Conservation (phyloP, 495 filamentous ascomycete species). For the Bacidia gigantensis region DNA sequence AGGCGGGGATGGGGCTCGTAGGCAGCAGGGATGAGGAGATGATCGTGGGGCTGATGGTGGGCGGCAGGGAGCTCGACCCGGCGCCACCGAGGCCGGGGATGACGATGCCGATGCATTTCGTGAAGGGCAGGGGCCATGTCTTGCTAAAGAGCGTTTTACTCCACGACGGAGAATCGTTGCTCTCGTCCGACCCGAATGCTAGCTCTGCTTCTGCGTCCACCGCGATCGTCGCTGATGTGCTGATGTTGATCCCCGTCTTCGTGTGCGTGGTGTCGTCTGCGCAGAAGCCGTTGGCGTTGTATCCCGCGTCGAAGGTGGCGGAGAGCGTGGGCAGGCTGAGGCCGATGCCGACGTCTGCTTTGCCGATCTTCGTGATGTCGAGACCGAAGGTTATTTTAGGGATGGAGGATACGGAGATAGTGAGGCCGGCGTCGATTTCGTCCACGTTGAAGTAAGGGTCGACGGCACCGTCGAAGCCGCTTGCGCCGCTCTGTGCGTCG, state of each 20-base stretch:
- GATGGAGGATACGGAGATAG: slow-evolving; percentile 20
- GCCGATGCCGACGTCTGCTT: slow-evolving; percentile 18
- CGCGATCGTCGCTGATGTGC: slow-evolving; percentile 15
- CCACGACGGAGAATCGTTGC: background rate
- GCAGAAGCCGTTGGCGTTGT: slow-evolving; percentile 19
- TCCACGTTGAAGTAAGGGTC: slow-evolving; percentile 20
- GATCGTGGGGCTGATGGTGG: no score
- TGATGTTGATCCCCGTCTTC: slow-evolving; percentile 21
- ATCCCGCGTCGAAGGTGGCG: slow-evolving; percentile 14
- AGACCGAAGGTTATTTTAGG: slow-evolving; percentile 23
- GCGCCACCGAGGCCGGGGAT: no score
- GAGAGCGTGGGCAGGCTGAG: slow-evolving; percentile 19
- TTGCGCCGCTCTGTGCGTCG: slow-evolving; percentile 13
- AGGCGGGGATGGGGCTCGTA: no score
- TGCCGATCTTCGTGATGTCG: slow-evolving; percentile 19
- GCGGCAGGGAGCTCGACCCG: no score
- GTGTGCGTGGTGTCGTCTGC: slow-evolving; percentile 10
- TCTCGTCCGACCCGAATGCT: background rate
- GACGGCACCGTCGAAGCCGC: slow-evolving; percentile 19
- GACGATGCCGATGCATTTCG: no score
- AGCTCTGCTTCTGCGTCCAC: slow-evolving; percentile 29
- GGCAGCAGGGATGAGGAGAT: no score
- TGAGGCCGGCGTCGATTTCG: slow-evolving; percentile 13
- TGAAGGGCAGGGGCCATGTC: background rate
- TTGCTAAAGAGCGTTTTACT: background rate